A percentile compares a stretch with the other conserved stretches of the same genome.
Evolutionary conservation across 495 filamentous ascomycete genomes (phyloP).

Genomic region (Evernia prunastri): DNA sequence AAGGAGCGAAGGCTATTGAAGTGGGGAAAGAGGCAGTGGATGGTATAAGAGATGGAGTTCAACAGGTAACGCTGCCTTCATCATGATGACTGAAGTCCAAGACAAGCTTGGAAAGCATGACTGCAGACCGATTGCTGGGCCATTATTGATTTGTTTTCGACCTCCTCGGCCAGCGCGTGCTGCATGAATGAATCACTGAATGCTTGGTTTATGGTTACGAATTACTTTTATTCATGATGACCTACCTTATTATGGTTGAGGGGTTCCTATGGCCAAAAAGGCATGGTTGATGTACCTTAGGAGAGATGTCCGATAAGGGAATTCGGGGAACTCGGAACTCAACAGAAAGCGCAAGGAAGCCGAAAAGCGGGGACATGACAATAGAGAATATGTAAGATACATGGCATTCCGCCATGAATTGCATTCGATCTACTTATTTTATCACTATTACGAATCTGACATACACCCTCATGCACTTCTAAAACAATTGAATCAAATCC

Average conservation of each 20-base stretch:
- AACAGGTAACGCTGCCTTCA: constrained; percentile 34
- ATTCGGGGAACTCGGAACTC: background rate
- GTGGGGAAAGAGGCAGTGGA: constrained; percentile 32
- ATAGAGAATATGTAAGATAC: too few relatives aligned
- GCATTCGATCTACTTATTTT: too few relatives aligned
- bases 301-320: background rate
- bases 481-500: background rate
- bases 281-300: background rate
- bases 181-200: too few relatives aligned
- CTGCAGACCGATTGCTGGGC: background rate
- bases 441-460: too few relatives aligned
- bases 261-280: background rate
- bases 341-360: too few relatives aligned
- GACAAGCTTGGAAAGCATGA: background rate
- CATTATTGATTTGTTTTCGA: background rate
- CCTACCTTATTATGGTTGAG: background rate
- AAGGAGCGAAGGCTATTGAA: constrained; percentile 23
- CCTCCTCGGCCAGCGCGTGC: background rate
- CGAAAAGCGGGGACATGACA: constrained; percentile 4
- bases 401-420: background rate
- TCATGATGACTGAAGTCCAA: constrained; percentile 23
- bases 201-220: too few relatives aligned
- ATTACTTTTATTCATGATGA: too few relatives aligned
- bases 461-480: background rate
- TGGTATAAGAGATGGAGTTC: constrained; percentile 36